A percentile compares a stretch with the other conserved stretches of the same genome.
These are phyloP conservation scores for Fusarium newnesense DNA, from an alignment of 2,329 filamentous ascomycete species.

Conservation along the genomic window DNA sequence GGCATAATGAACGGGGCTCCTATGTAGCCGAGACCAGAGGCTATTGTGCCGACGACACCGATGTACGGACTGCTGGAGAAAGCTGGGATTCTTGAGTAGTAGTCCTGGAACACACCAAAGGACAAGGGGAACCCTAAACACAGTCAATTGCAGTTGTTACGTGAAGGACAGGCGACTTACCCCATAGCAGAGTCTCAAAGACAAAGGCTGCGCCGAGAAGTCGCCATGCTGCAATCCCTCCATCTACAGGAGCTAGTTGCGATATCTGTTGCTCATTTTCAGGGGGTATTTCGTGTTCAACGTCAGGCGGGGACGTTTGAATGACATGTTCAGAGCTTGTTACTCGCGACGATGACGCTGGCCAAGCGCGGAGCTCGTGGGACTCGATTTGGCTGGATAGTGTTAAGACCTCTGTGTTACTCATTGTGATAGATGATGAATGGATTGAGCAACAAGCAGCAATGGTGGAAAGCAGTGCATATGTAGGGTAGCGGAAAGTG, in stretches of 20 bases:
- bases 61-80: neutral
- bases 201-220: neutral
- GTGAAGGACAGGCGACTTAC: too few relatives aligned
- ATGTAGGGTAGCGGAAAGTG: neutral
- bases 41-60: neutral
- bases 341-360: neutral
- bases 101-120: neutral
- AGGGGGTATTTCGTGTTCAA: fast-evolving
- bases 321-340: fast-evolving
- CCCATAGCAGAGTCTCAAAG: neutral
- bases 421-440: neutral
- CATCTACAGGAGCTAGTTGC: neutral
- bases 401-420: neutral
- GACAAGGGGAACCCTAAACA: neutral
- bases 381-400: neutral
- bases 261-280: neutral
- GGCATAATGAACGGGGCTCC: neutral
- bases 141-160: too few relatives aligned
- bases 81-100: neutral
- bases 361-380: neutral
- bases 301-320: neutral
- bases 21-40: neutral
- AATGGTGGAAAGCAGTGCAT: too few relatives aligned
- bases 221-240: neutral
- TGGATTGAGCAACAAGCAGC: too few relatives aligned